Evolutionary conservation across 169 alveolate species (phyloP), one percentile per base, ranked within the genome.

Genomic region (Perkinsus chesapeaki): DNA sequence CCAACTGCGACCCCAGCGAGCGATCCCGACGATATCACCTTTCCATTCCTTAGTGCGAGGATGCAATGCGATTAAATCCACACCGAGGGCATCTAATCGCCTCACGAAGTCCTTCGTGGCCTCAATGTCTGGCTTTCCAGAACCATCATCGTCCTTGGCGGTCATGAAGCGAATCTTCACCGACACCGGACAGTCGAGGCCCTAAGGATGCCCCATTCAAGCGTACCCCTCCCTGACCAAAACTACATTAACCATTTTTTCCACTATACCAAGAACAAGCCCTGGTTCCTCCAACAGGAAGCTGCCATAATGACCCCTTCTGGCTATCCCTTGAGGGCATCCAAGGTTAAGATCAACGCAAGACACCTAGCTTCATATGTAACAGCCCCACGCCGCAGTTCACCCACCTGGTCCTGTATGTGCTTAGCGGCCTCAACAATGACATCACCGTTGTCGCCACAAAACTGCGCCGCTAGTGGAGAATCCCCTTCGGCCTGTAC

Each of bases 301-400:
- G 91, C 93, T 73, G 48, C 95, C 95, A 90, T 94, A 94, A 91
- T 73, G 93, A 0, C 95, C 95, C 19, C 92, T 60, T 27, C 82
- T 92, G 27, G 95, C 95, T 39, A 94, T 94, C 47, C 94, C 94
- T 92, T 94, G 94, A 1, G 95, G 95, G 91, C 95, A 94, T 10
- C 95, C 95, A 20, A 92, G 72, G 92, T 94, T 94, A 37, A 94
- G 38, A 36, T 94, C 95, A 23, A 94, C 91, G 34, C 82, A 60
- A 27, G 82, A 60, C 3, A 60, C 82, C 82, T 60, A 60, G 7
- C 31, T 3, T 60, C 37, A 60, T 1, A 60, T 34, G 31, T 19
- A 60, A 5, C 82, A 1, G 36, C 82, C 82, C 31, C 37, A 60
- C 37, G 27, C 3, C 31, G 31, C 37, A 27, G 37, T 23, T 72